Conservation (phyloP, 139 green algal species). For the Chlamydomonas incerta region DNA sequence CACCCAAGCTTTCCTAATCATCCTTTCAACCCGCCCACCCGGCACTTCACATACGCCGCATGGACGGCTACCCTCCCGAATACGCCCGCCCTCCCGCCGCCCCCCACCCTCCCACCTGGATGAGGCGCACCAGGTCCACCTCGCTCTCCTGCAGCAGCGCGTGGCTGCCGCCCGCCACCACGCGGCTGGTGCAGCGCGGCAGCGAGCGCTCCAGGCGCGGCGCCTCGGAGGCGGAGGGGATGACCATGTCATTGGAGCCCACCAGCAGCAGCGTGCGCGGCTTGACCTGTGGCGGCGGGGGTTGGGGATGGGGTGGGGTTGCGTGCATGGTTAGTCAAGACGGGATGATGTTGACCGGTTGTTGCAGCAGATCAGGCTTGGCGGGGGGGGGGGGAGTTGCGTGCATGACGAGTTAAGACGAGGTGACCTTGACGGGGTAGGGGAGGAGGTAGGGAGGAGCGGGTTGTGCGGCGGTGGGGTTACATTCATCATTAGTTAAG, state of each 20-base stretch:
- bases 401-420: no score
- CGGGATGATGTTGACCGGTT: no score
- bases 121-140: slow-evolving; percentile 75
- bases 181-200: slow-evolving; percentile 50
- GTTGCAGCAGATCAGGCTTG: no score
- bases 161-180: slow-evolving; percentile 71
- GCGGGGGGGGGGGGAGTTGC: no score
- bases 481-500: neutral
- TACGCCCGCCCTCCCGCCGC: neutral
- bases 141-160: slow-evolving; percentile 86
- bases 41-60: no score
- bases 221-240: slow-evolving; percentile 75
- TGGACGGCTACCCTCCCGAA: neutral
- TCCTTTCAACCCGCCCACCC: no score
- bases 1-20: no score
- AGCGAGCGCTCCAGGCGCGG: slow-evolving; percentile 63
- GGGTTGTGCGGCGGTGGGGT: neutral
- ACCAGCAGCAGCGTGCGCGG: slow-evolving; percentile 80
- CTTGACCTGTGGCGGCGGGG: slow-evolving; percentile 48
- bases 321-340: no score
- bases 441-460: neutral
- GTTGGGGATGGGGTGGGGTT: neutral
- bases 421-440: no score
- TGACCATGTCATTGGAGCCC: slow-evolving; percentile 56
- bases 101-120: slow-evolving; percentile 52